phyloP scores from a whole-genome alignment of 139 green algal species.

The Chlamydomonas sphaeroides region DNA sequence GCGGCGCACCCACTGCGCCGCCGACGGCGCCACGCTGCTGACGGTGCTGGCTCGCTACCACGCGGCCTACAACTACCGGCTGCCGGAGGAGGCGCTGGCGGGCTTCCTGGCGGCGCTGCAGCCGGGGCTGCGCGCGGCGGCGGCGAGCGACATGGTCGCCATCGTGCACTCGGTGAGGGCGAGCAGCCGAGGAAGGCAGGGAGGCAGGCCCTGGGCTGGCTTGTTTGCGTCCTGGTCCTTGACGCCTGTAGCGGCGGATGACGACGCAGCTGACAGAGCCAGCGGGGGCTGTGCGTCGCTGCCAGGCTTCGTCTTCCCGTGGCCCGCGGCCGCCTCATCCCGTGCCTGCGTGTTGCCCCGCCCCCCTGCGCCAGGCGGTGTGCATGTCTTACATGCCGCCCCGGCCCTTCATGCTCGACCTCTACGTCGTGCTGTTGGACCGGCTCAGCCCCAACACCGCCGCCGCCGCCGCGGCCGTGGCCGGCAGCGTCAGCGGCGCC shows the following conservation, averaged over 20 bases:
- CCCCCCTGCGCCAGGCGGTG: slow-evolving; percentile 8
- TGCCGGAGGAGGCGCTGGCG: slow-evolving; percentile 36
- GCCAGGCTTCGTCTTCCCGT: too few relatives aligned
- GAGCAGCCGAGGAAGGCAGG: neutral
- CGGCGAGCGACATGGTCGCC: slow-evolving; percentile 46
- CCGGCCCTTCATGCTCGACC: slow-evolving; percentile 49
- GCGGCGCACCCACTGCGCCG: neutral
- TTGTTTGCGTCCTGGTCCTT: too few relatives aligned
- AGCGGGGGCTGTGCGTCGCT: too few relatives aligned
- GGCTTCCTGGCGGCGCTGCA: slow-evolving; percentile 39
- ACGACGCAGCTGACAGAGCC: too few relatives aligned
- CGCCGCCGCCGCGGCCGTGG: neutral
- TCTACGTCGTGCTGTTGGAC: slow-evolving; percentile 38
- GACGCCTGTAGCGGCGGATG: too few relatives aligned
- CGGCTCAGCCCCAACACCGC: neutral
- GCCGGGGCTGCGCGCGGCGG: slow-evolving; percentile 35
- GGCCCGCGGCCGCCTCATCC: too few relatives aligned
- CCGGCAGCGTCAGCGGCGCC: too few relatives aligned
- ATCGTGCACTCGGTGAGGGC: slow-evolving; percentile 50
- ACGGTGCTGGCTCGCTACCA: slow-evolving; percentile 45
- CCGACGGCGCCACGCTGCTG: slow-evolving; percentile 51
- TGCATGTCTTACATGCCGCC: slow-evolving; percentile 30
- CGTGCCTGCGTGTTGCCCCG: too few relatives aligned
- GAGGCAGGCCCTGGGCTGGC: too few relatives aligned
- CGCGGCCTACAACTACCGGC: slow-evolving; percentile 45